These are phyloP conservation scores for Yamadazyma tumulicola DNA, from an alignment of 805 yeast genomes.

Conservation along the genomic window DNA sequence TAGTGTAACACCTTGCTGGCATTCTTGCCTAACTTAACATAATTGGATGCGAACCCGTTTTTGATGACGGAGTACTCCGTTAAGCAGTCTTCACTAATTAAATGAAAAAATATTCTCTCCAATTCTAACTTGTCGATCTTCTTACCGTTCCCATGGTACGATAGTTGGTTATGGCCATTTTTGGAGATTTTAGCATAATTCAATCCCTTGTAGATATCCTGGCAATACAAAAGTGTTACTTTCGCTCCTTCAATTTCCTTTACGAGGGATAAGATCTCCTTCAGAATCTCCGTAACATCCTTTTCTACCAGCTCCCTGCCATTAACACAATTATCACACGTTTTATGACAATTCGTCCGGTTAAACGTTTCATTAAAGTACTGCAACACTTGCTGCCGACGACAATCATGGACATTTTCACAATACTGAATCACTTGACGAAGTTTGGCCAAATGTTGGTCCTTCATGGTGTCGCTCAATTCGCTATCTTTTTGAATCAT, in stretches of 20 bases:
- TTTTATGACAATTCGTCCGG: constrained; percentile 56
- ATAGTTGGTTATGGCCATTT: constrained; percentile 57
- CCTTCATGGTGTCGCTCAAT: constrained; percentile 59
- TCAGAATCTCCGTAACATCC: constrained; percentile 69
- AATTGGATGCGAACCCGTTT: constrained; percentile 76
- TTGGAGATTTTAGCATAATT: constrained; percentile 56
- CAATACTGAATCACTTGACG: constrained; percentile 87
- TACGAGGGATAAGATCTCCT: constrained; percentile 57
- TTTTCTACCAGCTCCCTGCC: constrained; percentile 42
- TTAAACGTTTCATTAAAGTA: constrained; percentile 86
- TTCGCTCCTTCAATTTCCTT: constrained; percentile 49
- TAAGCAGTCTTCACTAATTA: constrained; percentile 62
- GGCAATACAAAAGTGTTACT: constrained; percentile 77
- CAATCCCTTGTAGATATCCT: constrained; percentile 79
- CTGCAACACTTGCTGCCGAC: constrained; percentile 83
- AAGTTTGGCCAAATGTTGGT: constrained; percentile 72
- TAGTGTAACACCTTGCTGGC: constrained; percentile 48
- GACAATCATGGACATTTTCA: constrained; percentile 85
- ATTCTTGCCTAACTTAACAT: constrained; percentile 60
- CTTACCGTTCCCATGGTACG: constrained; percentile 71
- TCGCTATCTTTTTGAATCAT: constrained; percentile 77
- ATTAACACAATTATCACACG: constrained; percentile 81
- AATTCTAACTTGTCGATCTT: constrained; percentile 61
- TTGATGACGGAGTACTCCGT: constrained; percentile 71
- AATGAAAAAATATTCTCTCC: constrained; percentile 78